Percentiles rank a stretch among this genome's conserved stretches.
Evolutionary conservation across 73 alveolate species (phyloP).

Genomic region (Symbiodinium natans): DNA sequence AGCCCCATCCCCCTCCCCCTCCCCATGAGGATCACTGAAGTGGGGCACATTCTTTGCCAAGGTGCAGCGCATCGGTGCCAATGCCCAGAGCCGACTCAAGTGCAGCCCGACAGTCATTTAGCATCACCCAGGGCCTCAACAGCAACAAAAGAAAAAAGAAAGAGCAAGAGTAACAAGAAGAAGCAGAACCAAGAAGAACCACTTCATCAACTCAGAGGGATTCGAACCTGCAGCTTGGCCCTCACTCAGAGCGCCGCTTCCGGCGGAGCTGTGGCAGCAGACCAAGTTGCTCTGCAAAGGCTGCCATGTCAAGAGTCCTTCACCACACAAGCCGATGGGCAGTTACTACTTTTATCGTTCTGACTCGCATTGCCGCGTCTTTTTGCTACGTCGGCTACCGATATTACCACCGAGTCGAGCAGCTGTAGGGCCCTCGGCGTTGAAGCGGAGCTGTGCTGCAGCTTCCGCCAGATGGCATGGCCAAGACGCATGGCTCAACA

Average conservation of each 20-base stretch:
- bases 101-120: background rate
- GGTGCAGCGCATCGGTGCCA: background rate
- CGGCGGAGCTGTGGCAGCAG: slow-evolving; percentile 9
- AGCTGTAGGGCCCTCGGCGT: no score
- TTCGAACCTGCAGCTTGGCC: background rate
- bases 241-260: background rate
- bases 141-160: background rate
- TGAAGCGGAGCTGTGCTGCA: background rate
- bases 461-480: background rate
- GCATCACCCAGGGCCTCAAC: slow-evolving; percentile 19
- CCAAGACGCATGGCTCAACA: background rate
- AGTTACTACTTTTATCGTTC: no score
- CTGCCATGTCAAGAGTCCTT: background rate
- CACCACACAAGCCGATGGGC: no score
- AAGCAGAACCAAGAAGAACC: background rate
- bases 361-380: no score
- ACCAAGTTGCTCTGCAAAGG: background rate
- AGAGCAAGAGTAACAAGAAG: background rate
- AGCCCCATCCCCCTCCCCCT: no score
- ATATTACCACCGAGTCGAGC: no score
- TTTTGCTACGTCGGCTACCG: no score
- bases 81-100: background rate
- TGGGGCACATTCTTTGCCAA: no score
- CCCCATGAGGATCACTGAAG: no score
- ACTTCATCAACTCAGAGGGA: background rate